phyloP scores from a whole-genome alignment of 192 early-diverging fungal genomes.

The Chytriomyces sp. region DNA sequence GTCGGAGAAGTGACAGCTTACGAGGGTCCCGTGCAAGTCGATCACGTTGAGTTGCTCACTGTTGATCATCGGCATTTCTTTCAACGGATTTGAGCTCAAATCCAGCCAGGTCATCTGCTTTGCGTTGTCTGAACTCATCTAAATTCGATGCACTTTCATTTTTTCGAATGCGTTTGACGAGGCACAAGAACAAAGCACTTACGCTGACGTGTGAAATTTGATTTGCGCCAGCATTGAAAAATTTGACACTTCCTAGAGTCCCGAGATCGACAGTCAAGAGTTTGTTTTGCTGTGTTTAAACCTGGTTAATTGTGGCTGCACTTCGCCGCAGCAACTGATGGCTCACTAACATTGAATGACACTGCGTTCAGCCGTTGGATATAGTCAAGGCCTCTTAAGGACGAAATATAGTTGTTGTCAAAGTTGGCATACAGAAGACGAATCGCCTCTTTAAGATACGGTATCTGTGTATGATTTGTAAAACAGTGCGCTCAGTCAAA shows the following conservation, averaged over 20 bases:
- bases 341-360: constrained; percentile 28
- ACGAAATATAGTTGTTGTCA: constrained; percentile 23
- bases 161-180: neutral
- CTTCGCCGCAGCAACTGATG: too few relatives aligned
- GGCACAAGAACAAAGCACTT: neutral
- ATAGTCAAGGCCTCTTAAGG: constrained; percentile 29
- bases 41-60: constrained; percentile 29
- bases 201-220: constrained; percentile 22
- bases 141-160: neutral
- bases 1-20: neutral
- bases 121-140: neutral
- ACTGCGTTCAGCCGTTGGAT: constrained; percentile 7
- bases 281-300: constrained; percentile 16
- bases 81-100: constrained; percentile 29
- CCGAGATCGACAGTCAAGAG: constrained; percentile 23
- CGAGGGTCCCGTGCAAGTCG: constrained; percentile 23
- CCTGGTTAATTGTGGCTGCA: neutral
- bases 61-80: constrained; percentile 7
- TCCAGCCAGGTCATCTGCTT: constrained; percentile 24
- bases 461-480: constrained; percentile 18
- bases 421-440: constrained; percentile 32
- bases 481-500: constrained; percentile 1
- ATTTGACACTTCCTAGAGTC: constrained; percentile 20
- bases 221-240: constrained; percentile 26
- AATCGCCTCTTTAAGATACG: constrained; percentile 29